phyloP scores from a whole-genome alignment of 2,329 filamentous ascomycete genomes.

The Catunica adiposa region DNA sequence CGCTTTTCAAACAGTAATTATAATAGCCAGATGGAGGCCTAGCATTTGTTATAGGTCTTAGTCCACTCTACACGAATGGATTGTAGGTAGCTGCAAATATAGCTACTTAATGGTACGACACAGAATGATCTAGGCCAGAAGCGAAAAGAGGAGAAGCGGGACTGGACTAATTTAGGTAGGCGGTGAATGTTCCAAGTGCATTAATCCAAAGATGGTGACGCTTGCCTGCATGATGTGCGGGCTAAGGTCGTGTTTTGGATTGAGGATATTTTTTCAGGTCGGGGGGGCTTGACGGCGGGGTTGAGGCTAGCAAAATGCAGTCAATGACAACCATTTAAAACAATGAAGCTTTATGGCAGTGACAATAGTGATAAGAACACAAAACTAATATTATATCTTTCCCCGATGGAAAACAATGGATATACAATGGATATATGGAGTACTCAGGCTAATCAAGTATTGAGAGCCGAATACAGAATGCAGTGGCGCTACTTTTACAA shows the following conservation, averaged over 20 bases:
- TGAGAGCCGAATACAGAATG: not conserved
- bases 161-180: constrained; percentile 6
- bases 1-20: no score
- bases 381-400: no score
- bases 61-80: no score
- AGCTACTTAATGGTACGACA: not conserved
- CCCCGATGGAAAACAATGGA: no score
- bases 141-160: constrained; percentile 9
- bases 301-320: not conserved
- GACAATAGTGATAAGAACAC: no score
- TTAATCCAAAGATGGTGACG: not conserved
- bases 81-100: not conserved
- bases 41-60: no score
- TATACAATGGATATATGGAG: not conserved
- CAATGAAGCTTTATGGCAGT: no score
- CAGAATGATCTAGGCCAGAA: constrained; percentile 7
- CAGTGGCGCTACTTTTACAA: not conserved
- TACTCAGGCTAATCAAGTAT: not conserved
- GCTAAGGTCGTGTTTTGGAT: not conserved
- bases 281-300: not conserved
- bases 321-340: no score
- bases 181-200: constrained; percentile 6
- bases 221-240: not conserved
- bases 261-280: not conserved
- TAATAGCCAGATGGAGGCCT: no score